These are phyloP conservation scores for Plasmodium adleri DNA, from an alignment of 169 alveolate genomes.

Conservation along the genomic window DNA sequence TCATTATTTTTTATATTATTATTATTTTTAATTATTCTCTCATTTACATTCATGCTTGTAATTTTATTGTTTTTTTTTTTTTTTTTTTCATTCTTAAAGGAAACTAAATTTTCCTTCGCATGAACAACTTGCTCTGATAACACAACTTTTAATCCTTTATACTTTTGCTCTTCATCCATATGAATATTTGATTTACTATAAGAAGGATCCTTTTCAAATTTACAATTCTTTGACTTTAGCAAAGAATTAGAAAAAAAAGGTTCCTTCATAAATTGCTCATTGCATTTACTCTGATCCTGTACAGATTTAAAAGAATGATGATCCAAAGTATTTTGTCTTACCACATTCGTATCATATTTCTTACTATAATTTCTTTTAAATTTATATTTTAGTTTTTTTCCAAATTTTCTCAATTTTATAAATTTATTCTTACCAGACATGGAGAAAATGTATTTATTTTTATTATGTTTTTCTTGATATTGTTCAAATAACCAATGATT, in stretches of 20 bases:
- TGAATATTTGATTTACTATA: neutral
- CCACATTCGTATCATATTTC: neutral
- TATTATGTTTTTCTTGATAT: conserved; percentile 67
- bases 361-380: conserved; percentile 8
- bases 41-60: neutral
- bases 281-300: neutral
- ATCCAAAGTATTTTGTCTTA: neutral
- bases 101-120: conserved; percentile 21
- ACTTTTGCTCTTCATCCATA: conserved; percentile 45
- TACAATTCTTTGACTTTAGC: conserved; percentile 1
- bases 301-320: neutral
- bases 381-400: conserved; percentile 33
- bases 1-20: neutral
- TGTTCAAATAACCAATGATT: conserved; percentile 80
- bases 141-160: conserved; percentile 4
- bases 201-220: neutral
- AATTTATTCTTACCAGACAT: conserved; percentile 33
- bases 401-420: conserved; percentile 38
- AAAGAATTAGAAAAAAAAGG: conserved; percentile 13
- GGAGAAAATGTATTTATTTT: conserved; percentile 17
- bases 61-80: conserved; percentile 1
- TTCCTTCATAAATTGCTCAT: neutral
- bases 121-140: conserved; percentile 30
- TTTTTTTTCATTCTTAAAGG: neutral
- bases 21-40: neutral